Evolutionary conservation across 768 basidiomycete genomes (phyloP).

Genomic region (Podaxis sp.): DNA sequence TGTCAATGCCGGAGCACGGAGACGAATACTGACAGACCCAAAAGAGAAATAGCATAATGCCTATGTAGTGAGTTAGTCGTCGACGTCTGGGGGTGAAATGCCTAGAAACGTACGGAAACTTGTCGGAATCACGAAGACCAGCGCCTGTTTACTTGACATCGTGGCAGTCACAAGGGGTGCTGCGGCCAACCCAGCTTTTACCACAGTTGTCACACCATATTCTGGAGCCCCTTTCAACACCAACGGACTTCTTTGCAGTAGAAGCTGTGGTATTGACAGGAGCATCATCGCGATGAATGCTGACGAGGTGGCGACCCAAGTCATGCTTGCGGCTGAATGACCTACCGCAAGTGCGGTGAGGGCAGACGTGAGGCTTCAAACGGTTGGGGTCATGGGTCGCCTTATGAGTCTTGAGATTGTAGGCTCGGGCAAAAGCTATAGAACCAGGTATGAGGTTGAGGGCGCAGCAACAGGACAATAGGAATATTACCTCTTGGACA

Average conservation of each 20-base stretch:
- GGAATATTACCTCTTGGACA: conserved; percentile 66
- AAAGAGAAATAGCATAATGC: conserved; percentile 22
- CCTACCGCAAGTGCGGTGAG: conserved; percentile 80
- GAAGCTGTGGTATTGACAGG: conserved; percentile 42
- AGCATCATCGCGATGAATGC: conserved; percentile 77
- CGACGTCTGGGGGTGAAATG: conserved; percentile 4
- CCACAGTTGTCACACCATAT: conserved; percentile 77
- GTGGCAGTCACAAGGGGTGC: conserved; percentile 57
- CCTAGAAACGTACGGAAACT: conserved; percentile 10
- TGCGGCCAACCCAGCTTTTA: conserved; percentile 60
- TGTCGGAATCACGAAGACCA: not conserved
- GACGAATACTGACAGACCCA: conserved; percentile 29
- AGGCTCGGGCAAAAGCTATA: conserved; percentile 87
- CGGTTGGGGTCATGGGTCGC: conserved; percentile 93
- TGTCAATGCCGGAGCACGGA: conserved; percentile 2
- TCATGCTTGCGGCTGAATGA: conserved; percentile 96
- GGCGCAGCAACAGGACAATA: conserved; percentile 6
- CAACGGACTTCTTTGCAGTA: conserved; percentile 49
- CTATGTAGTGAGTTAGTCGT: not conserved
- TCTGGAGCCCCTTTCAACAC: conserved; percentile 63
- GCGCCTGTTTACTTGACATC: conserved; percentile 54
- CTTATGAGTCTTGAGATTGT: conserved; percentile 94
- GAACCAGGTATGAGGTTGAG: conserved; percentile 17
- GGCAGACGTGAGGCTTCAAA: conserved; percentile 86
- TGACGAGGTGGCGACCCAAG: conserved; percentile 83